These are phyloP conservation scores for Aphanomyces invadans DNA, from an alignment of 352 stramenopile species.

Conservation along the genomic window DNA sequence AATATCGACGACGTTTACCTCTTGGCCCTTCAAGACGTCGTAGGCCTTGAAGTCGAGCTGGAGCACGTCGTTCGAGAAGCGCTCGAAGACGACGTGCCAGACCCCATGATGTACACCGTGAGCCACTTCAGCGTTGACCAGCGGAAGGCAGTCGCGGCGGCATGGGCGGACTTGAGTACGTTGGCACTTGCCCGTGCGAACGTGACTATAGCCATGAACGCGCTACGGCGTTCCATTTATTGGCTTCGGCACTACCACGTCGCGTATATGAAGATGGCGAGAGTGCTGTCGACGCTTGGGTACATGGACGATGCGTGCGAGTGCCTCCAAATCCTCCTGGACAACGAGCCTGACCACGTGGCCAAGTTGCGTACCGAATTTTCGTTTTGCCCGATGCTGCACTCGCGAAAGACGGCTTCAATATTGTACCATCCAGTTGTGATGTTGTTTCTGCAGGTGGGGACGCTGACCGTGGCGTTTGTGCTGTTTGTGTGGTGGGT, in stretches of 20 bases:
- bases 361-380: background rate
- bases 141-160: background rate
- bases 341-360: background rate
- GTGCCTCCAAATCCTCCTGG: background rate
- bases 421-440: background rate
- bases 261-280: background rate
- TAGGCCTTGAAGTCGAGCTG: background rate
- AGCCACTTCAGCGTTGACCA: conserved; percentile 4
- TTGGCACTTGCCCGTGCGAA: conserved; percentile 9
- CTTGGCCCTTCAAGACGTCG: background rate
- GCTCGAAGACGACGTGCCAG: background rate
- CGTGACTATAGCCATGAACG: conserved; percentile 1
- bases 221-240: background rate
- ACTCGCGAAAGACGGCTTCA: background rate
- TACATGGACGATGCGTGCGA: conserved; percentile 19
- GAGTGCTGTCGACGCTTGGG: background rate
- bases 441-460: background rate
- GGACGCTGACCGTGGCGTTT: background rate
- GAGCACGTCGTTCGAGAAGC: background rate
- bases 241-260: background rate
- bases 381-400: background rate
- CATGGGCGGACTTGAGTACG: conserved; percentile 3
- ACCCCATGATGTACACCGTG: conserved; percentile 7
- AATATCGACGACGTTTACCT: background rate
- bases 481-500: background rate